phyloP scores from a whole-genome alignment of 2,329 filamentous ascomycete species.

The Epicoccum sorghinum region DNA sequence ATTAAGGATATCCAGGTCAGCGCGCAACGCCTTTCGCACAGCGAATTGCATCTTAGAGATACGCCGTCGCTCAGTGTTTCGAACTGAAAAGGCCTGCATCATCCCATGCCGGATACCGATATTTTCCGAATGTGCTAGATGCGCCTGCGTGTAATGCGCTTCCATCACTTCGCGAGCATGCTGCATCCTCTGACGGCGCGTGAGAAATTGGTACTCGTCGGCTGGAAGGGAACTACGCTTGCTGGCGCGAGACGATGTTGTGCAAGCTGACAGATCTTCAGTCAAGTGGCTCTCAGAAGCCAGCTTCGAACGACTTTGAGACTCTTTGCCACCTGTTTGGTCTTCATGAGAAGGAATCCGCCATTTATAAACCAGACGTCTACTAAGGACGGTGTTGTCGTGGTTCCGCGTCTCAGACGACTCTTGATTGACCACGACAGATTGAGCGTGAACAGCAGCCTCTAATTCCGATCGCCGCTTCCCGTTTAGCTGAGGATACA shows the following conservation, averaged over 20 bases:
- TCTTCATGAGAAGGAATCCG: no score
- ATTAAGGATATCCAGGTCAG: not conserved
- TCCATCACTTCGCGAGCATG: conserved; percentile 2
- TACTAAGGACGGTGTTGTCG: no score
- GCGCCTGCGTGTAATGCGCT: not conserved
- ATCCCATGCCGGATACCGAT: not conserved
- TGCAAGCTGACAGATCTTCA: no score
- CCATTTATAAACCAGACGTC: no score
- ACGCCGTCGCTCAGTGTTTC: not conserved
- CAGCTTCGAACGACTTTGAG: not conserved
- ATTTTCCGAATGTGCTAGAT: not conserved
- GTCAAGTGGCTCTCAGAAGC: not conserved
- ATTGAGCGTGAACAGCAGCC: not conserved
- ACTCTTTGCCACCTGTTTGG: no score
- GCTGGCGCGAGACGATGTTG: not conserved
- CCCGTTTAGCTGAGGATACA: conserved; percentile 9
- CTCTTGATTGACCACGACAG: no score
- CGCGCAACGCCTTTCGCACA: conserved; percentile 1
- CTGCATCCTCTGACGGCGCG: conserved; percentile 6
- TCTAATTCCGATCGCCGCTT: conserved; percentile 5
- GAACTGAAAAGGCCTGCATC: not conserved
- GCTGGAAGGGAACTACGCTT: conserved; percentile 1
- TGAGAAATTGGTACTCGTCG: conserved; percentile 4
- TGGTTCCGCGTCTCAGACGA: not conserved
- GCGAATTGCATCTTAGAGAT: not conserved